Base-by-base conservation (phyloP, 208 protist species). In the Tritrichomonas foetus region DNA sequence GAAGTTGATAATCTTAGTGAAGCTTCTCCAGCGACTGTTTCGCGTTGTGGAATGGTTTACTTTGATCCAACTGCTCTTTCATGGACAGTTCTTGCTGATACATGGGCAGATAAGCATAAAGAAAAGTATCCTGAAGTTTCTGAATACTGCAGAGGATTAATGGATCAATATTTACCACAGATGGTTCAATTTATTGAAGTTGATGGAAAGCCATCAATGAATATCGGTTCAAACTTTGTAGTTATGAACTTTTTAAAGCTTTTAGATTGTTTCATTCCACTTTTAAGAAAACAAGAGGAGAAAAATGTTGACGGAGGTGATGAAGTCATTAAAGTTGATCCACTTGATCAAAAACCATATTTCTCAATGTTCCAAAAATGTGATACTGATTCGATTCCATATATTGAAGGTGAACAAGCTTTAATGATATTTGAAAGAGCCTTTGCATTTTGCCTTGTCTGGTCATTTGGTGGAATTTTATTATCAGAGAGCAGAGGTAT, bases 21-120 rank as follows among this genome's bases (percentile, higher is more conserved):
- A 44, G 98, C 98, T n/a, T 99, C 98, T 25, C 98, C 98, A 30
- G 98, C 98, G 22, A 99, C 98, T 9, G 98, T 99, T 66, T 99
- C 98, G 16, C 97, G 98, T 75, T 99, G 98, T 95, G 98, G 98
- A 94, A 99, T 99, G 98, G 97, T 99, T 75, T 99, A 97, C 94
- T 97, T 99, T 11, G 97, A 98, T 94, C 95, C 96, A 11, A 94
- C 94, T 20, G 30, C 49, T 13, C 22, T 95, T 30, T 33, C 84
- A n/a, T 99, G 98, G 98, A 66, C 96, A 95, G 98, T 98, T 27
- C 99, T 97, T 94, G 95, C 98, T 3, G 96, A 96, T 36, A 97
- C 97, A 78, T 99, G 98, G 98, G 22, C 44, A 11, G 2, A 82
- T 0, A 95, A 99, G 30, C 41, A 53, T 50, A 13, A 20, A 39